Base-by-base conservation (phyloP, 2,329 filamentous ascomycete genomes). In the Diatrype stigma region DNA sequence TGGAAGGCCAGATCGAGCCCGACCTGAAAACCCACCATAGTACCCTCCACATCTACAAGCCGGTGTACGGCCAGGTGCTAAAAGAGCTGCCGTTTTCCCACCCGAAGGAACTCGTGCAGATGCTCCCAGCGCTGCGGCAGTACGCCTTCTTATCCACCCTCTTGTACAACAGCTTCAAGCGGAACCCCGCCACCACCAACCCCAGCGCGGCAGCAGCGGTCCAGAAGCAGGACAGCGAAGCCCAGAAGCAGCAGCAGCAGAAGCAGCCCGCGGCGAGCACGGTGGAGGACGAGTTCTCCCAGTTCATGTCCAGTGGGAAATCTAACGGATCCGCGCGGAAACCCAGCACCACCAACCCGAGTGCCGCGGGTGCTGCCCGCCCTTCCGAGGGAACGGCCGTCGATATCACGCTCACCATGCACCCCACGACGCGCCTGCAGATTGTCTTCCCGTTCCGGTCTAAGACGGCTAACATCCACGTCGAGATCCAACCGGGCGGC, bases 71-170 rank as follows among this genome's bases (percentile, higher is more conserved):
- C 0, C 80, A 85, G 50, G 75, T 77, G 3, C 67, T 95, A 8
- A 80, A 79, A 1, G 82, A 86, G 50, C 74, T 94, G 30, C 84
- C 88, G 0, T 93, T 95, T 62, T 82, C 83, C 2, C 90, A 95
- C 61, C 90, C 90, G 0, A 80, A 84, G 46, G 89, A 95, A 63
- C 72, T 95, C 3, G 73, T 92, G 6, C 78, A 81, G 48, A 82
- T 92, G 63, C 75, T 95, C n/a, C 88, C 89, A 0, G 74, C 79
- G 3, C 73, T 94, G 16, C 78, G 90, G 14, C 89, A 94, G 65
- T 94, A 90, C 62, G 86, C 86, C 0, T 84, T 87, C 57, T 72
- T 90, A 4, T 82, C 82, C 1, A 81, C 75, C 0, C 68, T 94
- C 2, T 74, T 93, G 3, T 72, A 77, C 50, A 81, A 80, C 46